Evolutionary conservation across 2,329 filamentous ascomycete species (phyloP).

Genomic region (Nectriaceae sp.): DNA sequence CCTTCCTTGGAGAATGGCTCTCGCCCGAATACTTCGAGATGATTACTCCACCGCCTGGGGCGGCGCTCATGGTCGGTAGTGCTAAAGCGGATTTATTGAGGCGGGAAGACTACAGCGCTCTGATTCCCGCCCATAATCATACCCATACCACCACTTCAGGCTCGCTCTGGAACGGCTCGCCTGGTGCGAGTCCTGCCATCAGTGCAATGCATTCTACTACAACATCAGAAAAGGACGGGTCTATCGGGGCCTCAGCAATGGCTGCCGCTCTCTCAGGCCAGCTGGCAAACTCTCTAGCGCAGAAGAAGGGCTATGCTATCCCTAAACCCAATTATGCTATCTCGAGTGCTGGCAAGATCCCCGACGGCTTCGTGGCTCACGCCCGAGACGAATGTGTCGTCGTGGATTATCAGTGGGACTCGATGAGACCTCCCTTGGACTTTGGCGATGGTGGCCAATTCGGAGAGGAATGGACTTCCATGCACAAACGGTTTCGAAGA

Average conservation of each 20-base stretch:
- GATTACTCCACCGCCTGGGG: slow-evolving; percentile 85
- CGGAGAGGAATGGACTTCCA: slow-evolving; percentile 92
- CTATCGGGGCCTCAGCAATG: slow-evolving; percentile 29
- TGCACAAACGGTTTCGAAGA: slow-evolving; percentile 87
- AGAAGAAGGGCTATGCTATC: slow-evolving; percentile 63
- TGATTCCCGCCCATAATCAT: slow-evolving; percentile 33
- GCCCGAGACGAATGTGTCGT: slow-evolving; percentile 83
- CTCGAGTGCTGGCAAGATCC: slow-evolving; percentile 78
- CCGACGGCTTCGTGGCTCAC: slow-evolving; percentile 85
- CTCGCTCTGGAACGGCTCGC: slow-evolving; percentile 38
- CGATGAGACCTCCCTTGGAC: slow-evolving; percentile 72
- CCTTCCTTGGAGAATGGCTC: slow-evolving; percentile 94
- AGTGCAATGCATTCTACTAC: slow-evolving; percentile 14
- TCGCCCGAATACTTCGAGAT: slow-evolving; percentile 90
- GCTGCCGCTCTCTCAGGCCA: slow-evolving; percentile 37
- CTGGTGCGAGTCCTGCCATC: slow-evolving; percentile 27
- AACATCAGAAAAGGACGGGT: slow-evolving; percentile 27
- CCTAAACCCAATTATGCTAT: slow-evolving; percentile 84
- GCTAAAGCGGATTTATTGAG: slow-evolving; percentile 87
- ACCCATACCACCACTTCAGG: slow-evolving; percentile 25
- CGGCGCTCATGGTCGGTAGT: slow-evolving; percentile 81
- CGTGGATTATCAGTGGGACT: slow-evolving; percentile 97
- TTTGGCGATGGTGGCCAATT: slow-evolving; percentile 89
- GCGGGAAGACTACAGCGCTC: slow-evolving; percentile 66
- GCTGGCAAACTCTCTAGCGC: slow-evolving; percentile 21